These are phyloP conservation scores for Collybia sordida DNA, from an alignment of 768 basidiomycete species.

Conservation along the genomic window DNA sequence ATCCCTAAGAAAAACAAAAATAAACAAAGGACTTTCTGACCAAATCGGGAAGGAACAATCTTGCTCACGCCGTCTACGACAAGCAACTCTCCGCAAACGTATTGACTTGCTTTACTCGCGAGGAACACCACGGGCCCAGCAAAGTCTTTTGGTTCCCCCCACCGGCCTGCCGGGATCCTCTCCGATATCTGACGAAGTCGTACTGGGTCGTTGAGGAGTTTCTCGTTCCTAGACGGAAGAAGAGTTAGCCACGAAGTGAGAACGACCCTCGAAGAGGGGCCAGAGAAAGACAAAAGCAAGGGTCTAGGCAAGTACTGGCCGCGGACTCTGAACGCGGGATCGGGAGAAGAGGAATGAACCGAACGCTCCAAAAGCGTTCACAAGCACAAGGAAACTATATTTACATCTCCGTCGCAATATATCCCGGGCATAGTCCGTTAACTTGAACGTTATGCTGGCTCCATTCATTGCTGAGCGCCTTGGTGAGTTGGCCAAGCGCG, in stretches of 20 bases:
- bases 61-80: constrained; percentile 66
- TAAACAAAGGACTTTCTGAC: constrained; percentile 14
- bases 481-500: constrained; percentile 81
- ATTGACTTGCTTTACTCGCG: constrained; percentile 66
- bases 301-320: neutral
- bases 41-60: constrained; percentile 10
- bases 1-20: constrained; percentile 41
- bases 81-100: constrained; percentile 70
- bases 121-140: constrained; percentile 73
- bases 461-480: constrained; percentile 94
- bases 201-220: constrained; percentile 53
- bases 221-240: constrained; percentile 40
- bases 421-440: constrained; percentile 86
- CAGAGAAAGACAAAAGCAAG: neutral
- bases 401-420: constrained; percentile 88
- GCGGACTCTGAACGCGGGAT: constrained; percentile 7
- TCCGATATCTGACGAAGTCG: constrained; percentile 72
- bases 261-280: constrained; percentile 3
- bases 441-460: constrained; percentile 85
- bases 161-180: constrained; percentile 69
- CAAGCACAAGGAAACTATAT: constrained; percentile 14
- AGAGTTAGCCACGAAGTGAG: neutral
- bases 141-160: constrained; percentile 74
- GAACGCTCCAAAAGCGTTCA: neutral
- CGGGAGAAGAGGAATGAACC: constrained; percentile 3